Evolutionary conservation across 306 rosid genomes (phyloP).

Genomic region (Citrullus colocynthis): DNA sequence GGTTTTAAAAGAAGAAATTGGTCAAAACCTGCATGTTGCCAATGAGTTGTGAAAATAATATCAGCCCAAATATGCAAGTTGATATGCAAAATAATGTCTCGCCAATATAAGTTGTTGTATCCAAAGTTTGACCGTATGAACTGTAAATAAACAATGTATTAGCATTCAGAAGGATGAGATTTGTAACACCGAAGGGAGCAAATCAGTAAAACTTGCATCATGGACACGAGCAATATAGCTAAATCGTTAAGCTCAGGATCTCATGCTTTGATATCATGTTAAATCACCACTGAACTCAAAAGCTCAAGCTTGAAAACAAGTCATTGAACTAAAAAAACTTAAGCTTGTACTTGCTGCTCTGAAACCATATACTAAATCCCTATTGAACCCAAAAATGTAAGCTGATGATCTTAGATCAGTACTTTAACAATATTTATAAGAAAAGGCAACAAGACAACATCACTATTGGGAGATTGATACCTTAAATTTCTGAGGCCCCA

Average conservation of each 20-base stretch:
- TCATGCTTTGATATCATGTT: too few relatives aligned
- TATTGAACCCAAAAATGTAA: too few relatives aligned
- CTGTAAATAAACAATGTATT: conserved; percentile 18
- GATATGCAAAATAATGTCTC: conserved; percentile 64
- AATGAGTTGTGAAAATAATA: conserved; percentile 58
- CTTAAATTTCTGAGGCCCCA: conserved; percentile 78
- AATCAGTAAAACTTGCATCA: background rate
- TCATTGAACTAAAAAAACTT: too few relatives aligned
- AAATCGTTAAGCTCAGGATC: background rate
- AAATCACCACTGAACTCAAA: background rate
- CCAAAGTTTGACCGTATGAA: conserved; percentile 67
- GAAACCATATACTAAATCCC: too few relatives aligned
- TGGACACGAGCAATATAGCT: background rate
- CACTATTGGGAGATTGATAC: conserved; percentile 10
- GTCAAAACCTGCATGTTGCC: conserved; percentile 85
- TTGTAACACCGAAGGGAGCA: background rate
- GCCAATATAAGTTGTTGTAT: conserved; percentile 49
- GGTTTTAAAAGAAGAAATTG: background rate
- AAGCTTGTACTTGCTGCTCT: background rate
- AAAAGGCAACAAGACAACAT: background rate
- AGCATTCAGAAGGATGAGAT: background rate
- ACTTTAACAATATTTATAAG: background rate
- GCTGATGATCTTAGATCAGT: background rate
- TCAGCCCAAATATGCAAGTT: conserved; percentile 50
- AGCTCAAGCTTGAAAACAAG: background rate